Percentiles rank a stretch among this genome's conserved stretches.
Conservation (phyloP, 768 basidiomycete genomes). For the Cubamyces sp. region DNA sequence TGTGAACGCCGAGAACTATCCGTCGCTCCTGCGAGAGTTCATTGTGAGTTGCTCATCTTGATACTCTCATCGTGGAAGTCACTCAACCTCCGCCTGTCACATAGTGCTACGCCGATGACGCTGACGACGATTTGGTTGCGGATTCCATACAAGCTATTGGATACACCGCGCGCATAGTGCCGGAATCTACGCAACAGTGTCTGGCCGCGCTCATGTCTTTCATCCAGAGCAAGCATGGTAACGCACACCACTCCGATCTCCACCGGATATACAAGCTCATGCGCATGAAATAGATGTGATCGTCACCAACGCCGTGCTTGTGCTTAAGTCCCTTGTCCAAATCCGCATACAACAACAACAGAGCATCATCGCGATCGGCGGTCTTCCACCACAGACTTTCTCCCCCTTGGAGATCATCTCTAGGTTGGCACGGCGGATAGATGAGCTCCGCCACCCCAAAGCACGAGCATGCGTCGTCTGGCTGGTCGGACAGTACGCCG, state of each 20-base stretch:
- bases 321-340: conserved; percentile 85
- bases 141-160: conserved; percentile 83
- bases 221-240: conserved; percentile 76
- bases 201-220: conserved; percentile 76
- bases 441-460: conserved; percentile 76
- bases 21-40: conserved; percentile 78
- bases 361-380: conserved; percentile 26
- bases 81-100: not conserved
- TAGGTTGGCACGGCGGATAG: conserved; percentile 75
- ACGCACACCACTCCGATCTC: not conserved
- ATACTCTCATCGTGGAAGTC: not conserved
- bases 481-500: conserved; percentile 90
- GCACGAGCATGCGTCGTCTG: conserved; percentile 90
- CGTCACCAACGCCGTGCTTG: conserved; percentile 80
- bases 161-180: conserved; percentile 66
- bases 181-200: conserved; percentile 72
- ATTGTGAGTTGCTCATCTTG: conserved; percentile 53
- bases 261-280: not conserved
- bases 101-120: conserved; percentile 86
- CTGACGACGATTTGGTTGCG: conserved; percentile 69
- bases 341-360: conserved; percentile 50
- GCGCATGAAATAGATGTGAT: conserved; percentile 58
- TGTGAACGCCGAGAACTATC: conserved; percentile 66
- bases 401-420: conserved; percentile 72
- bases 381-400: conserved; percentile 23